A percentile compares a stretch with the other conserved stretches of the same genome.
Conservation (phyloP, 495 filamentous ascomycete genomes). For the Lophium mytilinum region DNA sequence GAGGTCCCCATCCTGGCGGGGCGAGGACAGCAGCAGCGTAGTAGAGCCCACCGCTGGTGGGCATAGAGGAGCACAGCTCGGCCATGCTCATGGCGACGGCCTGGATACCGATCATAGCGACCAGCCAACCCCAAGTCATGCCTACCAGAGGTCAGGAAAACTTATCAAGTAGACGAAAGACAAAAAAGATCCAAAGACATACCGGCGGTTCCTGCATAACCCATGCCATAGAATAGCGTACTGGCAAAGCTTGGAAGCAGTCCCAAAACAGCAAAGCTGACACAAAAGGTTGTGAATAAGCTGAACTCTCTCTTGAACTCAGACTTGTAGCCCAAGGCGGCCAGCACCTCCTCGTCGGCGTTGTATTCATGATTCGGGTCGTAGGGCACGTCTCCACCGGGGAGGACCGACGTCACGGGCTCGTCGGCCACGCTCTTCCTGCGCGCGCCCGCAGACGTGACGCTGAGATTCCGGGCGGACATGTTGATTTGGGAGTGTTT, state of each 20-base stretch:
- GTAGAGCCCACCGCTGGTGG: conserved; percentile 68
- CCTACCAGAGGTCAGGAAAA: conserved; percentile 30
- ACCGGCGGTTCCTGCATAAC: conserved; percentile 66
- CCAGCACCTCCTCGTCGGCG: conserved; percentile 61
- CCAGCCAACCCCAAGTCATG: conserved; percentile 80
- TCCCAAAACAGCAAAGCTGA: conserved; percentile 68
- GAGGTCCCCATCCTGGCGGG: conserved; percentile 63
- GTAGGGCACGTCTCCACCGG: conserved; percentile 53
- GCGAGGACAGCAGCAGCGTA: conserved; percentile 75
- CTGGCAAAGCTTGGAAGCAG: conserved; percentile 67
- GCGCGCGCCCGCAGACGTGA: neutral
- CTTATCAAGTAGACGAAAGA: neutral
- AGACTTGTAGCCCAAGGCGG: conserved; percentile 66
- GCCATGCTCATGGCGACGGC: conserved; percentile 63
- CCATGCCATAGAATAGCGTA: conserved; percentile 72
- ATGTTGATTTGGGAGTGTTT: conserved; percentile 6
- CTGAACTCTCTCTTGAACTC: conserved; percentile 78
- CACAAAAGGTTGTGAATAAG: conserved; percentile 76
- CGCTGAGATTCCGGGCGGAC: conserved; percentile 21
- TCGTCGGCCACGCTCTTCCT: conserved; percentile 39
- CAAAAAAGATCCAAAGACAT: neutral
- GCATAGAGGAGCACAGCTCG: conserved; percentile 60
- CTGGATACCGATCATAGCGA: conserved; percentile 68
- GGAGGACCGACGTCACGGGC: conserved; percentile 61
- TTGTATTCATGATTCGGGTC: conserved; percentile 42